phyloP scores from a whole-genome alignment of 2,329 filamentous ascomycete species.

The Neopestalotiopsis clavispora region DNA sequence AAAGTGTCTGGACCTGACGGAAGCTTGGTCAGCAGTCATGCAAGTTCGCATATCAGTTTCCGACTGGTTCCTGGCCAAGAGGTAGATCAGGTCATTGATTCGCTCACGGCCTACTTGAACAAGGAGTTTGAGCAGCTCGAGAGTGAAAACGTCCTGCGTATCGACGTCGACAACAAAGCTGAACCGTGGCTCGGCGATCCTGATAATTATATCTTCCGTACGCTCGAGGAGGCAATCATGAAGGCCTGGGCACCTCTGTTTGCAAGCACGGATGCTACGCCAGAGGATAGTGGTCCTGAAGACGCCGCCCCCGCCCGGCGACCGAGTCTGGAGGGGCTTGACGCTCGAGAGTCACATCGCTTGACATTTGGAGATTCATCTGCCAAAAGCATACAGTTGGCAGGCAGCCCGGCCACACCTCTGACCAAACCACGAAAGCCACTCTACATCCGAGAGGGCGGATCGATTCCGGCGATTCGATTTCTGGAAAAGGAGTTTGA shows the following conservation, averaged over 20 bases:
- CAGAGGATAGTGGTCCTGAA: constrained; percentile 15
- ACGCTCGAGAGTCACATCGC: background rate
- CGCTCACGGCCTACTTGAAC: constrained; percentile 70
- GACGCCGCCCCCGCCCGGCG: background rate
- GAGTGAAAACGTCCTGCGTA: constrained; percentile 79
- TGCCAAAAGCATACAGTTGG: background rate
- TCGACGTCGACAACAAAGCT: constrained; percentile 89
- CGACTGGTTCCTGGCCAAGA: constrained; percentile 94
- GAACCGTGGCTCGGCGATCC: constrained; percentile 97
- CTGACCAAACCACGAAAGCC: constrained; percentile 61
- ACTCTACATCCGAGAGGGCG: constrained; percentile 93
- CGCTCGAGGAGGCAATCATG: constrained; percentile 83
- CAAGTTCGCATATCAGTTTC: constrained; percentile 86
- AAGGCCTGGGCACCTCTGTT: constrained; percentile 76
- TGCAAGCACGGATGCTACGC: constrained; percentile 24
- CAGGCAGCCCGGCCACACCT: background rate
- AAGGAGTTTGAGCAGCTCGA: constrained; percentile 75
- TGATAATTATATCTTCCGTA: constrained; percentile 87
- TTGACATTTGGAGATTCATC: constrained; percentile 8
- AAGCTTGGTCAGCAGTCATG: constrained; percentile 88
- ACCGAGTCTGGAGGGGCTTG: background rate
- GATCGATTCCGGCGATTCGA: constrained; percentile 90
- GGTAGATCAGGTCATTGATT: constrained; percentile 73
- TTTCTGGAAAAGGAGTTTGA: constrained; percentile 94
- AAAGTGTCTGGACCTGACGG: constrained; percentile 92